phyloP scores from a whole-genome alignment of 2,329 filamentous ascomycete genomes.

The Uncinocarpus reesii region DNA sequence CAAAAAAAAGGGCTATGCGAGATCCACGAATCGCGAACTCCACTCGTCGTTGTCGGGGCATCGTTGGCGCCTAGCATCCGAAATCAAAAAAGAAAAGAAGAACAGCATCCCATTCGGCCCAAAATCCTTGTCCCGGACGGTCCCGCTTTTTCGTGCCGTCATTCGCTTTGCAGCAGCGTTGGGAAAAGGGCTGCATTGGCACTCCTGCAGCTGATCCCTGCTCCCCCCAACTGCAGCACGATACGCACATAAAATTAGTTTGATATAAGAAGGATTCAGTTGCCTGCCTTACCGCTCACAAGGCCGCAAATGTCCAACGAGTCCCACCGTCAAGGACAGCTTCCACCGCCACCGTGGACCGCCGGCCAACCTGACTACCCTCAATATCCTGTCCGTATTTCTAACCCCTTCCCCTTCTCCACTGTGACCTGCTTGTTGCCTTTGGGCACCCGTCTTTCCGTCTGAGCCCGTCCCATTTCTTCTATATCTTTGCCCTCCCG shows the following conservation, averaged over 20 bases:
- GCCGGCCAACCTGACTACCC: slow-evolving; percentile 32
- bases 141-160: slow-evolving; percentile 14
- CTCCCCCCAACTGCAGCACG: slow-evolving; percentile 11
- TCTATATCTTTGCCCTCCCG: not conserved
- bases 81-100: not conserved
- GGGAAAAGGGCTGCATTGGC: slow-evolving; percentile 12
- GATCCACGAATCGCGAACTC: slow-evolving; percentile 11
- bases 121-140: slow-evolving; percentile 13
- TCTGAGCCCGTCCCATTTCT: not conserved
- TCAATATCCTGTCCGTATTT: slow-evolving; percentile 24
- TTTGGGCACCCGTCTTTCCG: not conserved
- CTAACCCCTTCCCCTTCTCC: slow-evolving; percentile 7
- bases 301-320: slow-evolving; percentile 33
- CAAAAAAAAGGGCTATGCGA: slow-evolving; percentile 13
- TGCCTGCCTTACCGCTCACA: slow-evolving; percentile 14
- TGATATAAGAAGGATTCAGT: slow-evolving; percentile 10
- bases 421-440: slow-evolving; percentile 6
- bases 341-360: slow-evolving; percentile 32
- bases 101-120: not conserved
- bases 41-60: slow-evolving; percentile 13
- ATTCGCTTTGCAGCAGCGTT: slow-evolving; percentile 1
- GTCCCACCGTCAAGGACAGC: slow-evolving; percentile 38
- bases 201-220: slow-evolving; percentile 12
- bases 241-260: slow-evolving; percentile 5
- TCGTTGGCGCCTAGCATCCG: slow-evolving; percentile 7